Base-by-base conservation (phyloP, 108 stramenopile species). In the Conticribra guillardii region DNA sequence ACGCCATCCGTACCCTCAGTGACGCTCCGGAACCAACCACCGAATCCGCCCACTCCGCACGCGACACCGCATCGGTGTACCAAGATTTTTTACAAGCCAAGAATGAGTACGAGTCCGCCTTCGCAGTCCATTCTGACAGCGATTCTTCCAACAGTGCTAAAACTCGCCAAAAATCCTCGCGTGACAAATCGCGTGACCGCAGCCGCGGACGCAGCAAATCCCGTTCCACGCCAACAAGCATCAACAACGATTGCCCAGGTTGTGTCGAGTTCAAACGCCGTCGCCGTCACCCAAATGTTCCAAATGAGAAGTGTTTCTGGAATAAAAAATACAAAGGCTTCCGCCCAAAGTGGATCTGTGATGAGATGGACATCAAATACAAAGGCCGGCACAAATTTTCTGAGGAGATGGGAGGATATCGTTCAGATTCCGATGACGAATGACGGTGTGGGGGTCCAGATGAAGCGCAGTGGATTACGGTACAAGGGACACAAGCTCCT, bases 361-460 rank as follows among this genome's bases (percentile, higher is more conserved):
- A 46, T 2, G 18, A 47, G 45, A 45, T 45, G 8, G 21, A 62
- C 5, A 16, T 47, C 37, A 2, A 45, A 47, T 62, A 15, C 45
- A 62, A 62, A 17, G 5, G 19, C 16, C 58, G 26, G 16, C 17
- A 37, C 32, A 60, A 34, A 46, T 62, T 62, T 54, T 27, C 54
- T 3, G 26, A 27, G 17, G 54, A 24, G 4, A 27, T 54, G 54
- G 54, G 54, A 8, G 54, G 54, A 27, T 51, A 51, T 51, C 50
- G 50, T 51, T 27, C 4, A 5, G 54, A 27, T 24, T 22, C 21
- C n/a, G 61, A 45, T 5, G 61, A 62, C 30, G 22, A 46, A 47
- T 45, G 61, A 45, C 45, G 61, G 61, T 45, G 22, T 62, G 44
- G 45, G 21, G 61, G 26, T 22, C 19, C 44, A 26, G 61, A 45